A percentile compares a stretch with the other conserved stretches of the same genome.
Evolutionary conservation across 192 early-diverging fungal genomes (phyloP).

Genomic region (Entomortierella chlamydospora): DNA sequence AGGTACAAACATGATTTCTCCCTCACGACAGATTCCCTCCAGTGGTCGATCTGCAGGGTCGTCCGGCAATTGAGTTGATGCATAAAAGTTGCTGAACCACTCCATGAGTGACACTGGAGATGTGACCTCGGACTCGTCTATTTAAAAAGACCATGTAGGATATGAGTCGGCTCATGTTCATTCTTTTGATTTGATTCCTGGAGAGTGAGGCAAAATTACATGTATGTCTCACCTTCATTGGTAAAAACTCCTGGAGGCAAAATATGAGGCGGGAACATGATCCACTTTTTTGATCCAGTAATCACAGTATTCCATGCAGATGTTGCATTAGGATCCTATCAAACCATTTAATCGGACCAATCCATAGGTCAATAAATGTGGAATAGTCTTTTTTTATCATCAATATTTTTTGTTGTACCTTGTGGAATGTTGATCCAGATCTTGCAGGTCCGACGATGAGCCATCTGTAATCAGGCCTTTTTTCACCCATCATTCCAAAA

Average conservation of each 20-base stretch:
- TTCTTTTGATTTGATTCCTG: background rate
- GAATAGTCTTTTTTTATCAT: too few relatives aligned
- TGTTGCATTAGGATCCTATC: slow-evolving; percentile 76
- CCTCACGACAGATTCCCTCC: slow-evolving; percentile 72
- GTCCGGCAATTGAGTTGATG: slow-evolving; percentile 56
- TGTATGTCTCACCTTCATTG: slow-evolving; percentile 38
- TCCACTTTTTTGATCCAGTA: slow-evolving; percentile 77
- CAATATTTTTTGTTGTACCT: slow-evolving; percentile 33
- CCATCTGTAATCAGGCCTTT: slow-evolving; percentile 77
- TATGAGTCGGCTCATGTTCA: background rate
- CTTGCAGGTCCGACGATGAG: slow-evolving; percentile 75
- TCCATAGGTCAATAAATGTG: too few relatives aligned
- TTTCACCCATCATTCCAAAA: slow-evolving; percentile 65
- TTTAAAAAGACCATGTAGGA: background rate
- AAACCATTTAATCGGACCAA: background rate
- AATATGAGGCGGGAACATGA: slow-evolving; percentile 75
- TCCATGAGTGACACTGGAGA: slow-evolving; percentile 75
- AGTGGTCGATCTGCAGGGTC: slow-evolving; percentile 55
- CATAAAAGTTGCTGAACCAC: slow-evolving; percentile 75
- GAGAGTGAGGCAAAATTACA: too few relatives aligned
- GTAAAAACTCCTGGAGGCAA: slow-evolving; percentile 78
- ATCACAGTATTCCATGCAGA: slow-evolving; percentile 82
- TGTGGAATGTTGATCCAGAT: slow-evolving; percentile 75
- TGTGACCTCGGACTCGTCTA: slow-evolving; percentile 78
- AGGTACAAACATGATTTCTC: slow-evolving; percentile 80